Conservation (phyloP, 2,329 filamentous ascomycete genomes). For the Pestalotiopsis fici region DNA sequence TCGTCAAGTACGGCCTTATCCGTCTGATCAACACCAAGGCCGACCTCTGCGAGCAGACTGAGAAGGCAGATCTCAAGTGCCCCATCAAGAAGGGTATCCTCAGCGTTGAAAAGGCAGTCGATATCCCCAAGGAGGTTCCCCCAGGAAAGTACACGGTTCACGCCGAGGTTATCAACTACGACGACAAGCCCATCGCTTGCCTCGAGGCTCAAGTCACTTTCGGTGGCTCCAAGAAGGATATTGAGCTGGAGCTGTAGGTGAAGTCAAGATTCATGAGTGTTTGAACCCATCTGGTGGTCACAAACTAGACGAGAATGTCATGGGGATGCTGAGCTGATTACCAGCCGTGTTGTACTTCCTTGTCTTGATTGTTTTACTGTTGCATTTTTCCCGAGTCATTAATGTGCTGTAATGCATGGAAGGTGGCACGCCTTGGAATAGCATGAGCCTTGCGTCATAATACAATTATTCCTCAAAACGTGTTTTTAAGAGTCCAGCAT, state of each 20-base stretch:
- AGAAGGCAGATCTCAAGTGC: slow-evolving; percentile 86
- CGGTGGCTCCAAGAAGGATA: slow-evolving; percentile 38
- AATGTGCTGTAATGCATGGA: not conserved
- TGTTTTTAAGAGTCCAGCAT: slow-evolving; percentile 11
- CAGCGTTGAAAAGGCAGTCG: slow-evolving; percentile 75
- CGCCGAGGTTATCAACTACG: slow-evolving; percentile 78
- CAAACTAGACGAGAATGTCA: not conserved
- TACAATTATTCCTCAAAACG: slow-evolving; percentile 14
- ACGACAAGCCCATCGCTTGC: slow-evolving; percentile 80
- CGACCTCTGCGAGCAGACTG: slow-evolving; percentile 86
- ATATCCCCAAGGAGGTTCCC: slow-evolving; percentile 84
- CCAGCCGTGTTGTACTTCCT: not conserved
- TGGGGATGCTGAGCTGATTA: slow-evolving; percentile 12
- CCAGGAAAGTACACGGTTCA: slow-evolving; percentile 87
- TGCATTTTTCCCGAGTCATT: not conserved
- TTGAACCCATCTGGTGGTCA: too few relatives aligned
- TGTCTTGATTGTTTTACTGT: not conserved
- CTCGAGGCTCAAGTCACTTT: slow-evolving; percentile 75
- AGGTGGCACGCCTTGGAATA: not conserved
- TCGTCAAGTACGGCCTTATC: slow-evolving; percentile 94
- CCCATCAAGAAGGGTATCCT: slow-evolving; percentile 81
- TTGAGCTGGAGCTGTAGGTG: slow-evolving; percentile 37
- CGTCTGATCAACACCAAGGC: slow-evolving; percentile 78
- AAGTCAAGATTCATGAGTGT: not conserved
- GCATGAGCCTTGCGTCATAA: not conserved